Conservation (phyloP, 2,329 filamentous ascomycete genomes). For the Plenodomus tracheiphilus region DNA sequence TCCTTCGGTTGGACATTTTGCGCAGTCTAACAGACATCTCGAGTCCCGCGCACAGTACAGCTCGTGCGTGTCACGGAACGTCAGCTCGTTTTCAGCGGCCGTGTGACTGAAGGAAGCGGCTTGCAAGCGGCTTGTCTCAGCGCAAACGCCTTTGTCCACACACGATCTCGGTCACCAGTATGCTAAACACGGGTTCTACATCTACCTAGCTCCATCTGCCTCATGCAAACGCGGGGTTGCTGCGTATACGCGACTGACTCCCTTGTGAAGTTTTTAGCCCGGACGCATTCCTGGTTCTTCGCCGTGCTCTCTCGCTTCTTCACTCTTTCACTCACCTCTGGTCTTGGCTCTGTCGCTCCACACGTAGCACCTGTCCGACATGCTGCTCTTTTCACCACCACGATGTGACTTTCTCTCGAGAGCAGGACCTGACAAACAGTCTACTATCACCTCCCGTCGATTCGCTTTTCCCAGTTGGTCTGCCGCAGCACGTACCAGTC, state of each 20-base stretch:
- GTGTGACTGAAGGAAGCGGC: slow-evolving; percentile 13
- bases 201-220: slow-evolving; percentile 13
- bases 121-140: slow-evolving; percentile 12
- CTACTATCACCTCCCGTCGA: slow-evolving; percentile 16
- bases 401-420: slow-evolving; percentile 20
- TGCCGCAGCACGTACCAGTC: slow-evolving; percentile 9
- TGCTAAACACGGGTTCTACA: slow-evolving; percentile 19
- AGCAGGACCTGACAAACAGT: slow-evolving; percentile 8
- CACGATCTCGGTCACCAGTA: slow-evolving; percentile 24
- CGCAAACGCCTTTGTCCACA: slow-evolving; percentile 18
- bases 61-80: background rate
- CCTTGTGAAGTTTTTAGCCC: slow-evolving; percentile 8
- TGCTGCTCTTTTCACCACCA: slow-evolving; percentile 29
- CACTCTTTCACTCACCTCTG: slow-evolving; percentile 1
- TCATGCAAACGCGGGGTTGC: slow-evolving; percentile 21
- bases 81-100: slow-evolving; percentile 2
- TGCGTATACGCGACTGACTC: slow-evolving; percentile 14
- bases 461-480: slow-evolving; percentile 20
- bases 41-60: background rate
- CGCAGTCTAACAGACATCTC: background rate
- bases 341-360: slow-evolving; percentile 1
- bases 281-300: slow-evolving; percentile 11
- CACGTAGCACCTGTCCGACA: slow-evolving; percentile 20
- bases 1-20: slow-evolving; percentile 1
- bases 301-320: slow-evolving; percentile 9